phyloP scores from a whole-genome alignment of 2,329 filamentous ascomycete genomes.

The Myrmaecium sp. region DNA sequence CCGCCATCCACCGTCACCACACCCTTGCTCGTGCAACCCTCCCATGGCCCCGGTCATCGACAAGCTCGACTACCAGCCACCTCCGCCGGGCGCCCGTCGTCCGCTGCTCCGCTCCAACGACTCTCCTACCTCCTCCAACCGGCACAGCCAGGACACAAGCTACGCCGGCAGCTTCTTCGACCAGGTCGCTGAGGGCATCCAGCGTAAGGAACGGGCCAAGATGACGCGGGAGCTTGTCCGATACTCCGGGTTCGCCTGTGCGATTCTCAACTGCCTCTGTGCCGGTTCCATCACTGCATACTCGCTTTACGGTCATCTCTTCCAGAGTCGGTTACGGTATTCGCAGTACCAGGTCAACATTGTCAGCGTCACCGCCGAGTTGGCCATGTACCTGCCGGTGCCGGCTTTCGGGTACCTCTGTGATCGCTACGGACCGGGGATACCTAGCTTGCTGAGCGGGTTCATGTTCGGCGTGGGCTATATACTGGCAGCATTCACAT shows the following conservation, averaged over 20 bases:
- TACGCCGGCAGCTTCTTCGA: conserved; percentile 39
- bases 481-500: conserved; percentile 63
- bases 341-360: conserved; percentile 84
- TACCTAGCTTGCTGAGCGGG: conserved; percentile 56
- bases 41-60: conserved; percentile 24
- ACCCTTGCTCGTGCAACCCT: conserved; percentile 9
- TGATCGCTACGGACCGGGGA: conserved; percentile 69
- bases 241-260: conserved; percentile 42
- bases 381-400: conserved; percentile 85
- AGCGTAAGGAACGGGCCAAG: conserved; percentile 36
- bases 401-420: conserved; percentile 80
- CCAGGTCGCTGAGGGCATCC: conserved; percentile 43
- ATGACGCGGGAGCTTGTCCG: conserved; percentile 36
- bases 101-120: conserved; percentile 24
- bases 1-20: conserved; percentile 6
- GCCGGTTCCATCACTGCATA: conserved; percentile 87
- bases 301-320: conserved; percentile 80
- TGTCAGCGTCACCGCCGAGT: conserved; percentile 69
- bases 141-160: conserved; percentile 25
- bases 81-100: conserved; percentile 14
- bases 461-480: conserved; percentile 69
- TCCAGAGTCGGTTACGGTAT: conserved; percentile 75
- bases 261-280: conserved; percentile 50
- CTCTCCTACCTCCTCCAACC: conserved; percentile 14
- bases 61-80: conserved; percentile 34